Evolutionary conservation across 495 filamentous ascomycete species (phyloP).

Genomic region (Neurospora sp.): DNA sequence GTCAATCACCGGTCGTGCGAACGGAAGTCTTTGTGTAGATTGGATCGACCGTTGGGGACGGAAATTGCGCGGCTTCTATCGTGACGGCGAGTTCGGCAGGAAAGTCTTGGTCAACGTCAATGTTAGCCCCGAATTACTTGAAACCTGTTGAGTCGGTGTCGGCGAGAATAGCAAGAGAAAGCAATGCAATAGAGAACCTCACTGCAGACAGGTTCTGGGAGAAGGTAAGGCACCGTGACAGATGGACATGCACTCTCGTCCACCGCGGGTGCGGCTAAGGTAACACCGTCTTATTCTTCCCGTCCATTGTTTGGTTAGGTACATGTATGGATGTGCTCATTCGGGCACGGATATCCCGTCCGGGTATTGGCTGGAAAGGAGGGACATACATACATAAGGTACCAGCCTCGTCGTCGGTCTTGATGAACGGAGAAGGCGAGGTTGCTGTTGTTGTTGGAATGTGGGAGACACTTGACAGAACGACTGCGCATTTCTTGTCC

Average conservation of each 20-base stretch:
- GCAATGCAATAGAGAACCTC: background rate
- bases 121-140: background rate
- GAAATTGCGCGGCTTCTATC: background rate
- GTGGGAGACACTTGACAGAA: slow-evolving; percentile 23
- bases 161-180: background rate
- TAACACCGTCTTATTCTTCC: background rate
- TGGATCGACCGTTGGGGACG: background rate
- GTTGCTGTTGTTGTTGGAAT: slow-evolving; percentile 22
- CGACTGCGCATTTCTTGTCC: slow-evolving; percentile 31
- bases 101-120: background rate
- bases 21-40: background rate
- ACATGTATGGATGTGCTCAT: slow-evolving; percentile 1
- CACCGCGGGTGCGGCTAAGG: background rate
- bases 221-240: background rate
- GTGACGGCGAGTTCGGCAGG: background rate
- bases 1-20: background rate
- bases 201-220: background rate
- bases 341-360: background rate
- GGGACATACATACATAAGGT: slow-evolving; percentile 8
- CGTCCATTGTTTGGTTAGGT: background rate
- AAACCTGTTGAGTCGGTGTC: background rate
- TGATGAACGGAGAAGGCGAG: slow-evolving; percentile 20
- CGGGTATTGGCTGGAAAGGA: background rate
- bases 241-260: background rate
- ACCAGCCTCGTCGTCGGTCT: slow-evolving; percentile 22